These are phyloP conservation scores for Saturnispora halmiae DNA, from an alignment of 805 yeast genomes.

Conservation along the genomic window DNA sequence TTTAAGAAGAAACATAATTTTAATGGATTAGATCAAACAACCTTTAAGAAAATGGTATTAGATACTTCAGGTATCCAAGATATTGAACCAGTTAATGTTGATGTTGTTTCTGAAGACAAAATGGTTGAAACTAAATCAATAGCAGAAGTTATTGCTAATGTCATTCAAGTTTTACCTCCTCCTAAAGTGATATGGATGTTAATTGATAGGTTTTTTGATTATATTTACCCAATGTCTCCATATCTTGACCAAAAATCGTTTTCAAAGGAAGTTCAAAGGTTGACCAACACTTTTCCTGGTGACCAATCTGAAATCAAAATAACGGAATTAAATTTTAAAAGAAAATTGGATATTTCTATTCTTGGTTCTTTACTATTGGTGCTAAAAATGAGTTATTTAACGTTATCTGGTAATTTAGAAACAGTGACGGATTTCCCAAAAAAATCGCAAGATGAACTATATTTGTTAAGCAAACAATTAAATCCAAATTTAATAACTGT, in stretches of 20 bases:
- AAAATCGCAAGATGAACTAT: constrained; percentile 26
- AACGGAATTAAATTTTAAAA: constrained; percentile 28
- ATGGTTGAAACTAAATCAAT: constrained; percentile 5
- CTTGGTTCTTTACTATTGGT: constrained; percentile 39
- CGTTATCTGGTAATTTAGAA: constrained; percentile 29
- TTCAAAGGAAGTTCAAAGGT: constrained; percentile 25
- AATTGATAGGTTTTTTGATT: constrained; percentile 35
- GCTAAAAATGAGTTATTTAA: constrained; percentile 35
- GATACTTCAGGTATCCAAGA: constrained; percentile 34
- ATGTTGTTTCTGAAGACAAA: neutral
- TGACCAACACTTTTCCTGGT: constrained; percentile 28
- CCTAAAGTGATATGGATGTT: constrained; percentile 38
- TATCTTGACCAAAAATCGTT: constrained; percentile 34
- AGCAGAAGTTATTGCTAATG: constrained; percentile 20
- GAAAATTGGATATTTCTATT: constrained; percentile 39
- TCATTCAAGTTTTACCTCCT: constrained; percentile 35
- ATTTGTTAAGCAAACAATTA: constrained; percentile 38
- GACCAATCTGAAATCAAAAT: constrained; percentile 29
- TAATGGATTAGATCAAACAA: constrained; percentile 11
- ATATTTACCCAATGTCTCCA: constrained; percentile 41
- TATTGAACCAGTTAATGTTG: constrained; percentile 24
- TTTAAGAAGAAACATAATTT: constrained; percentile 14
- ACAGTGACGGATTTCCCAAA: constrained; percentile 20
- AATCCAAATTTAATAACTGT: constrained; percentile 36
- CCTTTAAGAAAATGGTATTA: constrained; percentile 26